A percentile compares a stretch with the other conserved stretches of the same genome.
Conservation (phyloP, 2,329 filamentous ascomycete genomes). For the Talaromyces sp. region DNA sequence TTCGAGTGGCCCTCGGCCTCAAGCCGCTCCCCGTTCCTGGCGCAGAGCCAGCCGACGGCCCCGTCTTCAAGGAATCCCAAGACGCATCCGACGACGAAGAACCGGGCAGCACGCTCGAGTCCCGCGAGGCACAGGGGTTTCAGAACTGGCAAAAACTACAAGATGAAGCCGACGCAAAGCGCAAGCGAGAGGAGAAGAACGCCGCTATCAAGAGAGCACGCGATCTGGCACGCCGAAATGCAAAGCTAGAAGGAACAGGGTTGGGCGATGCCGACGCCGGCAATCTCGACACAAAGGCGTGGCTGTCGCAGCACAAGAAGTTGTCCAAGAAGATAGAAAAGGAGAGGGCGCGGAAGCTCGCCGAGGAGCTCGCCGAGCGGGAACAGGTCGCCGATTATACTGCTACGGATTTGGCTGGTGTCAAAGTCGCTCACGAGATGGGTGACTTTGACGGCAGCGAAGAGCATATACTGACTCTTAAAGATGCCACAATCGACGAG, state of each 20-base stretch:
- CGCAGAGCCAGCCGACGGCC: constrained; percentile 37
- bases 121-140: constrained; percentile 41
- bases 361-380: constrained; percentile 72
- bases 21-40: constrained; percentile 83
- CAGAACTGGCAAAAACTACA: constrained; percentile 52
- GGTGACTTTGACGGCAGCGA: constrained; percentile 70
- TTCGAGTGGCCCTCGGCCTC: constrained; percentile 82
- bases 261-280: constrained; percentile 67
- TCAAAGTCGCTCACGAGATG: constrained; percentile 86
- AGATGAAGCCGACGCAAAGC: constrained; percentile 67
- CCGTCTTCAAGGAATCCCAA: constrained; percentile 50
- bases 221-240: constrained; percentile 71
- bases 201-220: constrained; percentile 80
- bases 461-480: constrained; percentile 90
- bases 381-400: constrained; percentile 74
- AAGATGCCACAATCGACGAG: constrained; percentile 79
- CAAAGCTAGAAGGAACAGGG: constrained; percentile 73
- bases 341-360: constrained; percentile 61
- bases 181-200: constrained; percentile 71
- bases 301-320: constrained; percentile 87
- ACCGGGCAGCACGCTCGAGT: constrained; percentile 74
- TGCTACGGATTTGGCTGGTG: constrained; percentile 76
- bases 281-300: constrained; percentile 72
- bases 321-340: constrained; percentile 82
- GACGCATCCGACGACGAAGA: constrained; percentile 57